Conservation (phyloP, 2,329 filamentous ascomycete species). For the Emmonsia crescens region DNA sequence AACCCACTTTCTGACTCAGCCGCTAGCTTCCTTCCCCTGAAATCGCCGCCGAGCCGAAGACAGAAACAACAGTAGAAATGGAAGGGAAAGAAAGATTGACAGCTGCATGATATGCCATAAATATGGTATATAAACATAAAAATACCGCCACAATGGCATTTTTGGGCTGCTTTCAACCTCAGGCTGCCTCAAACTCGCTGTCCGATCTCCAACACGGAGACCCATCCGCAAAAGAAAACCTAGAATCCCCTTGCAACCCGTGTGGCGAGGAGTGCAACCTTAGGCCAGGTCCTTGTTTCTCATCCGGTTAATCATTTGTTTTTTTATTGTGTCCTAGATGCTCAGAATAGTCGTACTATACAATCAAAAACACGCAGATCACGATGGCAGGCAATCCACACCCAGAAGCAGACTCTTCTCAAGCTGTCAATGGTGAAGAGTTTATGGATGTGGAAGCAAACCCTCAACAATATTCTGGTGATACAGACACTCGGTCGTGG, state of each 20-base stretch:
- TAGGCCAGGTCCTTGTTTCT: not conserved
- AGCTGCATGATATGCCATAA: too few relatives aligned
- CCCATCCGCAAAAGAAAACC: too few relatives aligned
- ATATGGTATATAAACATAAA: not conserved
- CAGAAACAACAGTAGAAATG: not conserved
- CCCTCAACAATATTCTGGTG: not conserved
- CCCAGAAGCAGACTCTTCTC: not conserved
- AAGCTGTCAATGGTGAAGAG: not conserved
- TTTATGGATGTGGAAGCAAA: slow-evolving; percentile 1
- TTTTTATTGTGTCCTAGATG: too few relatives aligned
- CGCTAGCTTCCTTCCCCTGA: not conserved
- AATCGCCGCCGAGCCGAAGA: not conserved
- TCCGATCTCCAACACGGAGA: too few relatives aligned
- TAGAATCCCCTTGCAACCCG: too few relatives aligned
- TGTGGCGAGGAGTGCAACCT: not conserved
- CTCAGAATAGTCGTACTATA: not conserved
- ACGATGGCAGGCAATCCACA: not conserved
- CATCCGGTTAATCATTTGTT: not conserved
- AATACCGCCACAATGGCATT: not conserved
- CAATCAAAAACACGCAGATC: not conserved
- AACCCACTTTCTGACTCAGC: not conserved
- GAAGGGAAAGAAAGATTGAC: not conserved
- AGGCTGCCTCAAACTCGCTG: too few relatives aligned
- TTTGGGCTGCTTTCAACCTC: not conserved
- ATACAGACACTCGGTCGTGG: not conserved